Base-by-base conservation (phyloP, 129 eudicot species). In the Centaurea solstitialis region DNA sequence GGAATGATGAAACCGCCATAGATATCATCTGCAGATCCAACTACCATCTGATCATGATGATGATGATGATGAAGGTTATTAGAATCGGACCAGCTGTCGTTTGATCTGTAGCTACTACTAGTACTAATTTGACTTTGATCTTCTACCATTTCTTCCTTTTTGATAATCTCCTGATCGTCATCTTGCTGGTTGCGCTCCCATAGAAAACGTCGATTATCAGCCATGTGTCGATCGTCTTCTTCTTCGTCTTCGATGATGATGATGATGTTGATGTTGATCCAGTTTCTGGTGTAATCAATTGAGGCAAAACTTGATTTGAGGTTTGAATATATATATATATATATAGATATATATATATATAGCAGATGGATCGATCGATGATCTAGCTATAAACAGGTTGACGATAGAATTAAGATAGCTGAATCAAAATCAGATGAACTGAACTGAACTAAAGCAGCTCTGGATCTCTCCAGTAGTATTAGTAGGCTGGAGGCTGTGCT, bases 41-140 rank as follows among this genome's bases (percentile, higher is more conserved):
- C 76, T 39, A 53, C 76, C 18, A 82, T 82, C 76, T 82, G 85
- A 75, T 53, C 68, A 81, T 41, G 84, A 74, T 2, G 37, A 33
- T 3, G 37, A 33, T 33, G 37, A 26, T 6, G 79, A 17, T 7
- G 64, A 64, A 28, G 9, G 73, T 24, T 15, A 9, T 28, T 41
- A 18, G 73, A 11, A 41, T 76, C 62, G 9, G 75, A 82, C 79
- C 74, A 82, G 11, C n/a, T n/a, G n/a, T 71, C 69, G 15, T 76
- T 9, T 17, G 65, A 57, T n/a, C 41, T 43, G 22, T 73, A 64
- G 73, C 30, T 26, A 2, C 30, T 26, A 2, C 78, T 73, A 13
- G 40, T 62, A 71, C 41, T 77, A 5, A 57, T 57, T 59, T 77
- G 82, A 71, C 78, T 62, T 43, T 50, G 24, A 72, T 62, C 47